Percentiles rank a stretch among this genome's conserved stretches.
These are phyloP conservation scores for Botryobasidium botryosum DNA, from an alignment of 768 basidiomycete genomes.

Conservation along the genomic window DNA sequence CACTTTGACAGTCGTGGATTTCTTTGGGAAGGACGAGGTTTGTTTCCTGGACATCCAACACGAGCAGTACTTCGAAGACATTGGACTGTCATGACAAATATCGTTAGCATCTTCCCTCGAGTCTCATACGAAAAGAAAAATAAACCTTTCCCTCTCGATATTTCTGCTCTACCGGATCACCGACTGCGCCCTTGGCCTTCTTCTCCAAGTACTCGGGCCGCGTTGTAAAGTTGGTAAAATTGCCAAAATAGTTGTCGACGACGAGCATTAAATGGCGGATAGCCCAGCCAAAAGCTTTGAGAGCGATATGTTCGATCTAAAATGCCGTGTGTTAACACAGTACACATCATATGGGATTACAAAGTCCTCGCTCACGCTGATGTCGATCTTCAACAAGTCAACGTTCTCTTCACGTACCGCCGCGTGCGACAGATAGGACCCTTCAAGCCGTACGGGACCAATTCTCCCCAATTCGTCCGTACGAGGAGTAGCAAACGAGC, in stretches of 20 bases:
- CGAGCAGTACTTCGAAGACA: slow-evolving; percentile 57
- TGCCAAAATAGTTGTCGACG: slow-evolving; percentile 86
- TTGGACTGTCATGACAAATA: slow-evolving; percentile 41
- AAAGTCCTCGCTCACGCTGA: slow-evolving; percentile 31
- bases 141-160: slow-evolving; percentile 65
- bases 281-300: slow-evolving; percentile 72
- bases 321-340: background rate
- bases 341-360: slow-evolving; percentile 5
- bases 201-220: slow-evolving; percentile 70
- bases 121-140: background rate
- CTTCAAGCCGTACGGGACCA: slow-evolving; percentile 37
- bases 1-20: slow-evolving; percentile 21
- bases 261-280: slow-evolving; percentile 77
- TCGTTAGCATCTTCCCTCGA: background rate
- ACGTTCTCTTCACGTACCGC: slow-evolving; percentile 50
- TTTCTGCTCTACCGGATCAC: slow-evolving; percentile 67
- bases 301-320: slow-evolving; percentile 37
- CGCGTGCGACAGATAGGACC: slow-evolving; percentile 58
- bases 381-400: slow-evolving; percentile 55
- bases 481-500: slow-evolving; percentile 42
- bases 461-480: slow-evolving; percentile 47
- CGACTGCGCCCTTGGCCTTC: slow-evolving; percentile 38
- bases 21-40: slow-evolving; percentile 41
- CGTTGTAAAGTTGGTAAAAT: slow-evolving; percentile 85
- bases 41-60: slow-evolving; percentile 33